Conservation (phyloP, 352 stramenopile species). For the Ophiocytium majus region DNA sequence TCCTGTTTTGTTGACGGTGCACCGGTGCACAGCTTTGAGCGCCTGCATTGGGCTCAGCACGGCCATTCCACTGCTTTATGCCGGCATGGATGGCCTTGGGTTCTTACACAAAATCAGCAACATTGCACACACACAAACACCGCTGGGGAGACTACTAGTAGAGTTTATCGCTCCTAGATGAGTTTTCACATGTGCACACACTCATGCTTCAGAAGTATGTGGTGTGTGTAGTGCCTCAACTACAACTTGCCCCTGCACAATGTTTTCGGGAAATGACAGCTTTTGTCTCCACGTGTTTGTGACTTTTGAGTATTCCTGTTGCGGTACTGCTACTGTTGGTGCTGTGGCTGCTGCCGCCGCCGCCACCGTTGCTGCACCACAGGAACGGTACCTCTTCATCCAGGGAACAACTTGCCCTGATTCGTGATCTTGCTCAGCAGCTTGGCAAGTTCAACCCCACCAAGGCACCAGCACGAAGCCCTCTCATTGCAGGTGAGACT, state of each 20-base stretch:
- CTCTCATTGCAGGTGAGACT: conserved; percentile 37
- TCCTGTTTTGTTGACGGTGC: neutral
- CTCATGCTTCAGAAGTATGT: too few relatives aligned
- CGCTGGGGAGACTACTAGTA: too few relatives aligned
- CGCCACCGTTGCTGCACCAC: too few relatives aligned
- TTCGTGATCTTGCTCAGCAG: conserved; percentile 38
- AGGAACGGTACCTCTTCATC: conserved; percentile 21
- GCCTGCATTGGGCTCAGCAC: neutral
- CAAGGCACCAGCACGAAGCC: conserved; percentile 30
- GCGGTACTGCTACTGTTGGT: neutral
- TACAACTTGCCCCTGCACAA: too few relatives aligned
- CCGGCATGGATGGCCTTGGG: too few relatives aligned
- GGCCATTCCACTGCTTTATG: neutral
- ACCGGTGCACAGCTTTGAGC: neutral
- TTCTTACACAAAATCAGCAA: neutral
- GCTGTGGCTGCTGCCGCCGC: neutral
- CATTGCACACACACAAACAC: neutral
- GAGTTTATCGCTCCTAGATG: too few relatives aligned
- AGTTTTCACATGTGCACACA: too few relatives aligned
- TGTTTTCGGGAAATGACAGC: too few relatives aligned
- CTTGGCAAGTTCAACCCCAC: conserved; percentile 48
- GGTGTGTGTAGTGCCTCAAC: too few relatives aligned
- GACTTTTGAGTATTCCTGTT: conserved; percentile 5
- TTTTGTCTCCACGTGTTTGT: too few relatives aligned
- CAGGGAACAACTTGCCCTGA: neutral